Base-by-base conservation (phyloP, 2,329 filamentous ascomycete genomes). In the Furcasterigmium furcatum region DNA sequence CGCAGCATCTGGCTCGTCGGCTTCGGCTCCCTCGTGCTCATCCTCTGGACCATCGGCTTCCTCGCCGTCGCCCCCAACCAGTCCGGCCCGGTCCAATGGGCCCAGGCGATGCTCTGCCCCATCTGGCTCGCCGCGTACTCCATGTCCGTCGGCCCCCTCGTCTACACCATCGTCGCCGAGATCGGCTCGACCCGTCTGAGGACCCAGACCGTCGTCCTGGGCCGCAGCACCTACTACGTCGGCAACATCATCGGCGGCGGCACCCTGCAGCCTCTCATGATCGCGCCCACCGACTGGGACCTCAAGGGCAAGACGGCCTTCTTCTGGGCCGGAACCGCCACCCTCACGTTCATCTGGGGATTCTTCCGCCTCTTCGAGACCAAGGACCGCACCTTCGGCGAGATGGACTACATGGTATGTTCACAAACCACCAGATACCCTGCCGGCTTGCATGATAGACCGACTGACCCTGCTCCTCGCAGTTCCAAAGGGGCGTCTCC, bases 131-230 rank as follows among this genome's bases (percentile, higher is more conserved):
- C 63, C 40, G 58, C 62, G 6, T 73, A 72, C 54, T 68, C 63
- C 8, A 67, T 72, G 61, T 62, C 63, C 22, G 65, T 72, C 34
- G 70, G 70, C 0, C 70, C 70, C 5, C 68, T 73, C 19, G 58
- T 71, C 48, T 74, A 72, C 58, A 71, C 68, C 18, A 67, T 73
- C 24, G 63, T 70, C 51, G 30, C 72, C 1, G 72, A 75, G 55
- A 50, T 74, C 4, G 64, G 66, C 1, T 72, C 70, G 0, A 73
- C 70, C 4, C 71, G 72, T 32, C 63, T 75, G 18, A 64, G 71
- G 38, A 71, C 67, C 40, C 71, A 74, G 57, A 70, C 71, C 0
- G 66, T 74, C 16, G 71, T 72, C 12, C 54, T 75, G 16, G 71
- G 68, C 1, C 62, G 72, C 40, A 70, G 56, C 16, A 59, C 57